Base-by-base conservation (phyloP, 768 basidiomycete genomes). In the Sporobolomyces phaffii region DNA sequence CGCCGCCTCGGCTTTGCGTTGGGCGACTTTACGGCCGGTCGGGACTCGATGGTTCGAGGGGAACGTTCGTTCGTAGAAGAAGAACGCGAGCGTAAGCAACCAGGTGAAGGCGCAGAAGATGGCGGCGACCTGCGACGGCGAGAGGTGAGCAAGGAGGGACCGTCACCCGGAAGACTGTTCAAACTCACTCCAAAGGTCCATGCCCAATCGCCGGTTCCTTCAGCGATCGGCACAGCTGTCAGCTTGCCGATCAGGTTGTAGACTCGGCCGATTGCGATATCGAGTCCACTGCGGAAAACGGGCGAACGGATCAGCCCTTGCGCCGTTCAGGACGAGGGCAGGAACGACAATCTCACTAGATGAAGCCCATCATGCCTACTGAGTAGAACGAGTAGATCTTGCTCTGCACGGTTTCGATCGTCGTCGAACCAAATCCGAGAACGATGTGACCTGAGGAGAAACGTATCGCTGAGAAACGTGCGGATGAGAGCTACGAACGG, bases 101-200 rank as follows among this genome's bases (percentile, higher is more conserved):
- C 56, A 43, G 13, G 56, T 51, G 24, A 52, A 36, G 26, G 40
- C 63, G 57, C 56, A 59, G 8, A 64, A 13, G 40, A 64, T 59
- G 22, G 63, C 36, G 13, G 48, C 26, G 49, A 64, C 56, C 59
- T 53, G 58, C 13, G 8, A 5, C 1, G 45, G 3, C 31, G 5
- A 7, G 31, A 34, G 0, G 22, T n/a, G n/a, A n/a, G n/a, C n/a
- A n/a, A n/a, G n/a, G n/a, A n/a, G n/a, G n/a, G n/a, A n/a, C n/a
- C n/a, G n/a, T n/a, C n/a, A n/a, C n/a, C n/a, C n/a, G n/a, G n/a
- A n/a, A n/a, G n/a, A n/a, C n/a, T n/a, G n/a, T n/a, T n/a, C n/a
- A n/a, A 22, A 44, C 59, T 20, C n/a, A 60, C 64, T 47, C 66
- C 62, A 31, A 68, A 57, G 3, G 60, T 57, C 61, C 56, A 59